A percentile compares a stretch with the other conserved stretches of the same genome.
These are phyloP conservation scores for Suhomyces terraborum DNA, from an alignment of 1,139 yeast species.

Conservation along the genomic window DNA sequence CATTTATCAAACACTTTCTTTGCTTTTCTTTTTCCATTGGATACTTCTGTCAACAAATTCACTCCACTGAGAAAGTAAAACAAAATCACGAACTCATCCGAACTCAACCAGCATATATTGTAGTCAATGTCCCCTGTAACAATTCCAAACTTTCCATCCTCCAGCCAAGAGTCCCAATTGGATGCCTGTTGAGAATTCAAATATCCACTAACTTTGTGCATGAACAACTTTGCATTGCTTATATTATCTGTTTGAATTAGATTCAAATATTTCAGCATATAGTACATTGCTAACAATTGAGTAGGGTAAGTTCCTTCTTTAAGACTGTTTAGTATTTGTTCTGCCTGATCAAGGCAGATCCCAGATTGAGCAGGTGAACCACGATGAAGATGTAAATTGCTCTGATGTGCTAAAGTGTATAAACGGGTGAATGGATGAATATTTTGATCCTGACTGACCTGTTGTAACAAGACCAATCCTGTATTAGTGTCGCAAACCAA, in stretches of 20 bases:
- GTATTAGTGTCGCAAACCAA: constrained; percentile 27
- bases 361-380: constrained; percentile 29
- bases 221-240: constrained; percentile 23
- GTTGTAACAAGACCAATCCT: constrained; percentile 29
- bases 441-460: constrained; percentile 17
- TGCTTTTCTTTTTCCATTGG: constrained; percentile 35
- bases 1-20: constrained; percentile 39
- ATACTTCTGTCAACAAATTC: constrained; percentile 33
- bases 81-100: constrained; percentile 43
- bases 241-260: constrained; percentile 29
- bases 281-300: constrained; percentile 34
- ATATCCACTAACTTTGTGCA: constrained; percentile 28
- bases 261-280: constrained; percentile 26
- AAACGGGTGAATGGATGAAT: constrained; percentile 23
- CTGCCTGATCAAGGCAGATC: constrained; percentile 20
- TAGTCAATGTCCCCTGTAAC: constrained; percentile 14
- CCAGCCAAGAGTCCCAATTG: constrained; percentile 29
- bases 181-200: constrained; percentile 25
- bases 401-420: constrained; percentile 25
- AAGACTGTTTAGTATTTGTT: constrained; percentile 3
- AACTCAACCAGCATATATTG: constrained; percentile 40
- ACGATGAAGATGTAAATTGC: constrained; percentile 29
- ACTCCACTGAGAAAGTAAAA: constrained; percentile 46
- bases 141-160: constrained; percentile 27
- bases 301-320: constrained; percentile 19